Evolutionary conservation across 1,284 basidiomycete species (phyloP), one percentile per base, ranked within the genome.

Genomic region (Moniliella sp.): DNA sequence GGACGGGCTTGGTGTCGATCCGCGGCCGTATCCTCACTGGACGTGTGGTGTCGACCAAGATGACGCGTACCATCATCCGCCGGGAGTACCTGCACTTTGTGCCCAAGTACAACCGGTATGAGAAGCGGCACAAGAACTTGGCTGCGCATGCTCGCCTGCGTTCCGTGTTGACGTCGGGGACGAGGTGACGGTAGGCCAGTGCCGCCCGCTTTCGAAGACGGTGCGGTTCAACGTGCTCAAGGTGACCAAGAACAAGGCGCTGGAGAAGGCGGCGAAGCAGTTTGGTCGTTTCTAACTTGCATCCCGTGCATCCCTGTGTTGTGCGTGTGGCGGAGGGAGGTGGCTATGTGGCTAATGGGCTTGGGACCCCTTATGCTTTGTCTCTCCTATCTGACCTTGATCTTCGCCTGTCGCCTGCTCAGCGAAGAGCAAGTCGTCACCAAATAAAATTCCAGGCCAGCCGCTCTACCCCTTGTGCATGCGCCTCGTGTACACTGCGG

Each of bases 1-100:
- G 88, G 72, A 86, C 81, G 50, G 31, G 31, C 18, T 11, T 11
- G 9, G 25, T 32, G 9, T 94, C 91, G 37, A 97, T 99, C 66
- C 88, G 91, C 65, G 91, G 91, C 43, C 88, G 91, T 62, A 94
- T 99, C 67, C 69, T 99, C 50, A 88, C 83, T 39, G 91, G 91
- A 65, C 79, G 78, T 64, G 86, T 97, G 48, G 70, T 97, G 38
- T 94, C 88, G 46, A 93, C 86, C 32, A 99, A 99, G 73, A 97
- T 99, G 91, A 91, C 78, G 65, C 82, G 91, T 61, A 97, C 91
- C 42, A 73, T 94, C 64, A 84, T 97, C 68, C 86, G 91, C 49
- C 73, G 91, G 61, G 91, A 99, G 65, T 99, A 94, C 57, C 61
- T 65, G 26, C 91, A 94, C 70, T 97, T 81, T 67, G 75, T 97